A percentile compares a stretch with the other conserved stretches of the same genome.
These are phyloP conservation scores for Arthrobotrys sinensis DNA, from an alignment of 2,329 filamentous ascomycete species.

Conservation along the genomic window DNA sequence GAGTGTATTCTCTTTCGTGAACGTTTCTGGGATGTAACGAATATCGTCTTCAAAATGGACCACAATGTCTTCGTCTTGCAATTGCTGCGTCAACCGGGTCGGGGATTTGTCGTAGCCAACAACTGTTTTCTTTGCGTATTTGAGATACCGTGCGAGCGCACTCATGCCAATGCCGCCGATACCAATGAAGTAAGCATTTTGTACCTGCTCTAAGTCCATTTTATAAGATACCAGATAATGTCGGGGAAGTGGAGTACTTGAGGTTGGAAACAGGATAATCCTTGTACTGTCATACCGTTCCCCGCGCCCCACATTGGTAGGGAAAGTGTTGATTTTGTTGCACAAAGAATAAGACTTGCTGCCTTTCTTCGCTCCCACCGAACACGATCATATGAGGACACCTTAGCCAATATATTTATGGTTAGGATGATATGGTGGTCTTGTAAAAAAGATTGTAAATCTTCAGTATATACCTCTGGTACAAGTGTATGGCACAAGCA, in stretches of 20 bases:
- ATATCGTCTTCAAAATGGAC: conserved; percentile 1
- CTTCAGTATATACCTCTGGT: too few species aligned
- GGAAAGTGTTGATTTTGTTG: conserved; percentile 1
- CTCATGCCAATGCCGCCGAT: conserved; percentile 35
- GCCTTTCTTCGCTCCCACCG: too few species aligned
- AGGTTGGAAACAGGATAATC: background rate
- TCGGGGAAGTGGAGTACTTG: background rate
- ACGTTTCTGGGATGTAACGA: background rate
- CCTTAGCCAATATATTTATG: too few species aligned
- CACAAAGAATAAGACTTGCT: background rate
- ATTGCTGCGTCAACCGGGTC: conserved; percentile 6
- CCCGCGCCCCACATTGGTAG: too few species aligned
- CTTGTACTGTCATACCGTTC: background rate
- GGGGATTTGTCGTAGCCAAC: conserved; percentile 25
- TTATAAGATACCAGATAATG: too few species aligned
- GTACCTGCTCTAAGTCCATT: conserved; percentile 8
- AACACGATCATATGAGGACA: too few species aligned
- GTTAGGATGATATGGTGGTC: too few species aligned
- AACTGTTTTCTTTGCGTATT: conserved; percentile 14
- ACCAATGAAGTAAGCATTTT: conserved; percentile 32
- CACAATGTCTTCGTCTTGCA: background rate
- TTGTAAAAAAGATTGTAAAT: too few species aligned
- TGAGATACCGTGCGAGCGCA: conserved; percentile 13
- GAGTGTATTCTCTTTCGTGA: conserved; percentile 12
- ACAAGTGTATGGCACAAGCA: too few species aligned